Base-by-base conservation (phyloP, 768 basidiomycete species). In the Agaricus subrufescens region DNA sequence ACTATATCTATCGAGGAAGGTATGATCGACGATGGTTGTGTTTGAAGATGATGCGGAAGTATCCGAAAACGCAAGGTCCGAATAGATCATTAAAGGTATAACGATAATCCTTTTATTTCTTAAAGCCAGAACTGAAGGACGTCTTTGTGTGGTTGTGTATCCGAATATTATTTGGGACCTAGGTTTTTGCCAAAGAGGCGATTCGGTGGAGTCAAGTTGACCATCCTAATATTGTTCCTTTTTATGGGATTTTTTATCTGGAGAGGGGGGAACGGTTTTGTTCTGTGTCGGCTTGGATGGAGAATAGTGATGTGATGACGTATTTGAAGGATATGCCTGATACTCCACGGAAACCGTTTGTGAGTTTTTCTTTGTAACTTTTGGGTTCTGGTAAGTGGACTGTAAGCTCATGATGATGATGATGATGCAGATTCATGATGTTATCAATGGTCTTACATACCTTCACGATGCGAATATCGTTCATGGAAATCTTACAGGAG, bases 1-100 rank as follows among this genome's bases (percentile, higher is more conserved):
- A 66, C 6, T 68, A 71, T 14, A 64, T 69, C 15, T 67, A 65
- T 59, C 65, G 49, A 51, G 66, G 65, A 1, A 4, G 42, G 10
- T 60, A 62, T 42, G 51, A 58, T 1, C 62, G 59, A 8, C 59
- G 58, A 23, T 12, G 7, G 6, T 0, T 70, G 0, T 67, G 64
- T 43, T 30, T 68, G 31, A 70, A 68, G 49, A 47, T 66, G 3
- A 50, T 68, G n/a, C 65, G 57, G 46, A 52, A 65, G 43, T 31
- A 31, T 31, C 23, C 19, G 19, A 19, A n/a, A 62, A 62, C 7
- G 57, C 19, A 6, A n/a, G 19, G 60, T 30, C 50, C 40, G 43
- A 48, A 56, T 14, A 46, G 52, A 9, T 46, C 62, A 29, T 30
- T 66, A 15, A 67, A 64, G 65, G 69, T 68, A 19, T 31, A 31